A percentile compares a stretch with the other conserved stretches of the same genome.
Conservation (phyloP, 495 filamentous ascomycete genomes). For the Aspergillus sclerotiicarbonarius region DNA sequence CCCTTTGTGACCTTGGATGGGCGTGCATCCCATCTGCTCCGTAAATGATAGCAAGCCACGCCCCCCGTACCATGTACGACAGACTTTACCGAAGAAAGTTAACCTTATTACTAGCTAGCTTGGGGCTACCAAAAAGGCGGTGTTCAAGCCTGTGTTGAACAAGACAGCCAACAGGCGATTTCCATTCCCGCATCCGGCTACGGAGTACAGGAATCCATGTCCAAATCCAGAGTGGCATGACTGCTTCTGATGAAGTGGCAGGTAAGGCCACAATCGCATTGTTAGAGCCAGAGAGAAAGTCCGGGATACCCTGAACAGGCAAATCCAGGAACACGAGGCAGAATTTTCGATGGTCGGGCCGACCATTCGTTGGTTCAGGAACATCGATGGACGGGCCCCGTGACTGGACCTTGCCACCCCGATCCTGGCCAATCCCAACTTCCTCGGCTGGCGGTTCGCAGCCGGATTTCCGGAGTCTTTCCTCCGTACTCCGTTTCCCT, state of each 20-base stretch:
- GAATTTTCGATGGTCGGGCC: background rate
- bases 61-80: background rate
- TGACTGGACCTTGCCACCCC: background rate
- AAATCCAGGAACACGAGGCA: background rate
- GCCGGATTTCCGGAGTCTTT: background rate
- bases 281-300: background rate
- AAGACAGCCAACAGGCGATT: background rate
- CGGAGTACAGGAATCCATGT: background rate
- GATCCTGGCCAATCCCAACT: background rate
- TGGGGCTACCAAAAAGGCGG: background rate
- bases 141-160: background rate
- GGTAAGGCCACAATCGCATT: background rate
- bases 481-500: no score
- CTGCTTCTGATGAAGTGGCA: background rate
- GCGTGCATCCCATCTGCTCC: no score
- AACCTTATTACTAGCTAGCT: background rate
- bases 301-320: background rate
- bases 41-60: background rate
- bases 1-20: no score
- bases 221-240: background rate
- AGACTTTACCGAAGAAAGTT: slow-evolving; percentile 1
- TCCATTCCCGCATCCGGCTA: background rate
- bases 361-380: background rate
- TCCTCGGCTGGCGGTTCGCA: background rate
- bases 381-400: background rate